A percentile compares a stretch with the other conserved stretches of the same genome.
phyloP scores from a whole-genome alignment of 331 rosid genomes.

The Quercus tomentella region DNA sequence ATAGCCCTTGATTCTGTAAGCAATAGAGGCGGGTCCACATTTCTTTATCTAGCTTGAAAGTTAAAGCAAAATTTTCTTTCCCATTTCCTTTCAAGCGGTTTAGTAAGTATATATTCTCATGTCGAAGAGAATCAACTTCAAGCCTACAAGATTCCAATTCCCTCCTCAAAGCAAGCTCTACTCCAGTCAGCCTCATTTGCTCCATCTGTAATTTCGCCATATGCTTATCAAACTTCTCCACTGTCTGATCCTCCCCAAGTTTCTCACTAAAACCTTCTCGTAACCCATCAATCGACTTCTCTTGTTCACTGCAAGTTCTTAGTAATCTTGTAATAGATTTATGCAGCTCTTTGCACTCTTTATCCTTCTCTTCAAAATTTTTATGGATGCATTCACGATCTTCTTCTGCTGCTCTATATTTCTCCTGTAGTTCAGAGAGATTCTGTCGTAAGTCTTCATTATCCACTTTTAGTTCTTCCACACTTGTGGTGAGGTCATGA shows the following conservation, averaged over 20 bases:
- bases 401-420: slow-evolving; percentile 53
- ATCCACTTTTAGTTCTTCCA: slow-evolving; percentile 52
- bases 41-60: slow-evolving; percentile 74
- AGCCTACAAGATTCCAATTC: slow-evolving; percentile 67
- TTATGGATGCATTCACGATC: slow-evolving; percentile 47
- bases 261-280: slow-evolving; percentile 53
- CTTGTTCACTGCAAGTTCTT: slow-evolving; percentile 88
- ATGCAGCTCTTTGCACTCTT: slow-evolving; percentile 76
- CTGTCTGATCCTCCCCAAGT: slow-evolving; percentile 36
- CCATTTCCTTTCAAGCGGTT: slow-evolving; percentile 70
- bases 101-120: slow-evolving; percentile 68
- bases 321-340: slow-evolving; percentile 68
- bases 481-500: slow-evolving; percentile 43
- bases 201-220: slow-evolving; percentile 66
- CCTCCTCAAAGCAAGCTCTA: slow-evolving; percentile 72
- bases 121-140: slow-evolving; percentile 88
- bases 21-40: slow-evolving; percentile 58
- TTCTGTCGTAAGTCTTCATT: slow-evolving; percentile 51
- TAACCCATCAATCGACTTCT: slow-evolving; percentile 74
- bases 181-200: slow-evolving; percentile 75
- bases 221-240: slow-evolving; percentile 54
- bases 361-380: slow-evolving; percentile 72
- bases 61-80: slow-evolving; percentile 54
- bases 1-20: slow-evolving; percentile 79
- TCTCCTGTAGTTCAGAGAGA: slow-evolving; percentile 60